Percentiles rank a stretch among this genome's conserved stretches.
Conservation (phyloP, 1,284 basidiomycete species). For the Neonothopanus nambi region DNA sequence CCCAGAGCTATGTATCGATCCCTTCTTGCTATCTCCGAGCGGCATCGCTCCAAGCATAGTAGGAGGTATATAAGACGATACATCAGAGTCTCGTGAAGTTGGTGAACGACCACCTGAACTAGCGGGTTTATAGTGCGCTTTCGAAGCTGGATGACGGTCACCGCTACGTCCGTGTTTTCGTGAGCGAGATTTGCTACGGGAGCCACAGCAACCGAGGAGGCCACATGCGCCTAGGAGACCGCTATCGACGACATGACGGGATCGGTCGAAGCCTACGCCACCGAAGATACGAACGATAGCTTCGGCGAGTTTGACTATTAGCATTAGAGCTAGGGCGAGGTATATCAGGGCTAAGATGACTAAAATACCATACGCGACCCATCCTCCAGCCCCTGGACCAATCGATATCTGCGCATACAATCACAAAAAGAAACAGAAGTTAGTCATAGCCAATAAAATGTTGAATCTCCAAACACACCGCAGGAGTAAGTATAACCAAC, state of each 20-base stretch:
- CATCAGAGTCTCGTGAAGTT: conserved; percentile 31
- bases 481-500: conserved; percentile 84
- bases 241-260: conserved; percentile 75
- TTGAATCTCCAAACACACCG: conserved; percentile 54
- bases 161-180: conserved; percentile 18
- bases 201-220: conserved; percentile 72
- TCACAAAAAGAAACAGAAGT: conserved; percentile 19
- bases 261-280: conserved; percentile 83
- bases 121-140: conserved; percentile 10
- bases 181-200: conserved; percentile 44
- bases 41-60: conserved; percentile 32
- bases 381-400: conserved; percentile 74
- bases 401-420: conserved; percentile 67
- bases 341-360: conserved; percentile 87
- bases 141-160: not conserved
- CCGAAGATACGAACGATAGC: conserved; percentile 79
- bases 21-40: conserved; percentile 36
- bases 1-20: conserved; percentile 49
- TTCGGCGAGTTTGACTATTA: conserved; percentile 84
- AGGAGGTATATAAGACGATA: conserved; percentile 48
- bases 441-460: no score
- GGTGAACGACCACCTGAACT: conserved; percentile 18
- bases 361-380: conserved; percentile 92
- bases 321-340: conserved; percentile 77
- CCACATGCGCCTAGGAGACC: conserved; percentile 85